Evolutionary conservation across 2,329 filamentous ascomycete species (phyloP).

Genomic region (Amesomyces nigricolor): DNA sequence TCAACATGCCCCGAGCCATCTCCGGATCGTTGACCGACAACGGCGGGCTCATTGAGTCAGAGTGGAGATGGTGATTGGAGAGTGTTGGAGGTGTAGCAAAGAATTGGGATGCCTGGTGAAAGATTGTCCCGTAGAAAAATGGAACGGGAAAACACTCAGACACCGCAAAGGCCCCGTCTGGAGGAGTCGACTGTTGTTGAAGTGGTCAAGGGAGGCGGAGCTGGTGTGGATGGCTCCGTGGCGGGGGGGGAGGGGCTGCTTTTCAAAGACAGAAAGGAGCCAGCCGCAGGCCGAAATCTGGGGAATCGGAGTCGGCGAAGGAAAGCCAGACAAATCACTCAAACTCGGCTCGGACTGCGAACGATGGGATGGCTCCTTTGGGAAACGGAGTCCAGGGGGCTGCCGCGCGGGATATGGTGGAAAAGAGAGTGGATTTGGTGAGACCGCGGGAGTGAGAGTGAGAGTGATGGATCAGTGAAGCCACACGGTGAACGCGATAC

Average conservation of each 20-base stretch:
- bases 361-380: background rate
- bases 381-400: background rate
- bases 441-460: background rate
- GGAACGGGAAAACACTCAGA: background rate
- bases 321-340: background rate
- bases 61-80: background rate
- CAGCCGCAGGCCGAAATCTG: background rate
- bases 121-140: background rate
- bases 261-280: conserved; percentile 4
- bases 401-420: conserved; percentile 7
- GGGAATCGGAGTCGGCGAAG: background rate
- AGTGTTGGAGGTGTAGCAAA: background rate
- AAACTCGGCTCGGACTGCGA: conserved; percentile 8
- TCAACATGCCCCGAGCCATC: conserved; percentile 26
- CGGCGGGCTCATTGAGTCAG: conserved; percentile 18
- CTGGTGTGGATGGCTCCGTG: background rate
- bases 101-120: background rate
- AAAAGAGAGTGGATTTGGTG: conserved; percentile 10
- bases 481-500: conserved; percentile 1
- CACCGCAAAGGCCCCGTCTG: conserved; percentile 9
- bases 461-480: conserved; percentile 9
- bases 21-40: conserved; percentile 11
- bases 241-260: conserved; percentile 7
- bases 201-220: background rate
- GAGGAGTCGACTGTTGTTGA: background rate